Evolutionary conservation across 352 stramenopile genomes (phyloP).

Genomic region (Phytophthora melonis): DNA sequence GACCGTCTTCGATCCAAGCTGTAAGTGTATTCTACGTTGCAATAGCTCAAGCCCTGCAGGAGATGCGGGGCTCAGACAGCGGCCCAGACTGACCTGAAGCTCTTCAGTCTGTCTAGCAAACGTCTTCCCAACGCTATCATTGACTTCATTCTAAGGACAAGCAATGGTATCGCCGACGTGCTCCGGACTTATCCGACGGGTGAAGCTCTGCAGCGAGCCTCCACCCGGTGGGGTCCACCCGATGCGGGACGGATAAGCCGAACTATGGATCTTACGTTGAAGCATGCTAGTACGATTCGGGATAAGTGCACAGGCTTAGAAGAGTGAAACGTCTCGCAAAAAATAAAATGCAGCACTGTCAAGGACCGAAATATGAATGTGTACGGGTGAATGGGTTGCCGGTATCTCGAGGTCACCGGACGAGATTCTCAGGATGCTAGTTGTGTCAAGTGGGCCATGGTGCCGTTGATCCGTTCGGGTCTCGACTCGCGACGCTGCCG

Average conservation of each 20-base stretch:
- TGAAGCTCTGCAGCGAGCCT: neutral
- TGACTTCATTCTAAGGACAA: neutral
- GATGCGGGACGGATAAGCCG: neutral
- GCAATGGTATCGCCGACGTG: neutral
- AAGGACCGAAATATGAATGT: neutral
- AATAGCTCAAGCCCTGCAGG: neutral
- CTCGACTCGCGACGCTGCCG: neutral
- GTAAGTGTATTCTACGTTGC: neutral
- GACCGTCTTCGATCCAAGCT: neutral
- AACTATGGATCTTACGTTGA: neutral
- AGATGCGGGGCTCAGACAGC: neutral
- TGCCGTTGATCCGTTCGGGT: neutral
- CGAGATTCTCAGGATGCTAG: constrained; percentile 18
- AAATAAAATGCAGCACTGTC: constrained; percentile 24
- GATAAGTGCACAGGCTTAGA: constrained; percentile 20
- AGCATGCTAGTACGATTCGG: neutral
- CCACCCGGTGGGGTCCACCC: neutral
- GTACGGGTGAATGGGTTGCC: constrained; percentile 9
- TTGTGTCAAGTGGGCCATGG: constrained; percentile 15
- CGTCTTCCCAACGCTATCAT: too few relatives aligned
- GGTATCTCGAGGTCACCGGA: constrained; percentile 6
- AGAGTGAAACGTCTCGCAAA: constrained; percentile 15
- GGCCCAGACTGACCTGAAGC: too few relatives aligned
- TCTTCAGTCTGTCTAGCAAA: too few relatives aligned
- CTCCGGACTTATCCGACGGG: neutral